These are phyloP conservation scores for Aspergillus ochraceoroseus DNA, from an alignment of 2,329 filamentous ascomycete species.

Conservation along the genomic window DNA sequence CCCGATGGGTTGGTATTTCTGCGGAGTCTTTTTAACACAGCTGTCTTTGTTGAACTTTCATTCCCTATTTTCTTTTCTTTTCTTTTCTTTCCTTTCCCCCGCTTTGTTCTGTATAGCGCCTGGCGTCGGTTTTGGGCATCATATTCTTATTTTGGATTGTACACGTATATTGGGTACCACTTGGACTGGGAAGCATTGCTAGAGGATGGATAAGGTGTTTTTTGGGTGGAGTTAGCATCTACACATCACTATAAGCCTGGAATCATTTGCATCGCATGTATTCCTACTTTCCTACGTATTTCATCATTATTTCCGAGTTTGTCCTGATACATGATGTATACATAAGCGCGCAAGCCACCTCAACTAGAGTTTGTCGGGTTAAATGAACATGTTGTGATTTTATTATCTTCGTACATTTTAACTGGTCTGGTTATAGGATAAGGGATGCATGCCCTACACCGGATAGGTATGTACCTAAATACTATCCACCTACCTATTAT, in stretches of 20 bases:
- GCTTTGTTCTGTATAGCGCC: constrained; percentile 10
- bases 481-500: too few relatives aligned
- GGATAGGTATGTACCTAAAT: too few relatives aligned
- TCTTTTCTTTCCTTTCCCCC: too few relatives aligned
- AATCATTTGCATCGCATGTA: constrained; percentile 1
- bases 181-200: constrained; percentile 6
- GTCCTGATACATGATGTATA: constrained; percentile 1
- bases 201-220: constrained; percentile 13
- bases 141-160: constrained; percentile 6
- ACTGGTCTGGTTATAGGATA: too few relatives aligned
- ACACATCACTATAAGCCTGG: not conserved
- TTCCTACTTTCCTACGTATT: not conserved
- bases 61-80: not conserved
- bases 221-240: not conserved
- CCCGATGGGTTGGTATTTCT: constrained; percentile 30
- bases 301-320: not conserved
- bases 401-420: too few relatives aligned
- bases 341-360: not conserved
- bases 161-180: constrained; percentile 6
- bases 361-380: too few relatives aligned
- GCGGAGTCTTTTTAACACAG: constrained; percentile 12
- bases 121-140: constrained; percentile 8
- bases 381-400: constrained; percentile 1
- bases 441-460: too few relatives aligned
- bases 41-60: not conserved